Base-by-base conservation (phyloP, 1,139 yeast species). In the Hyphopichia khmerensis region DNA sequence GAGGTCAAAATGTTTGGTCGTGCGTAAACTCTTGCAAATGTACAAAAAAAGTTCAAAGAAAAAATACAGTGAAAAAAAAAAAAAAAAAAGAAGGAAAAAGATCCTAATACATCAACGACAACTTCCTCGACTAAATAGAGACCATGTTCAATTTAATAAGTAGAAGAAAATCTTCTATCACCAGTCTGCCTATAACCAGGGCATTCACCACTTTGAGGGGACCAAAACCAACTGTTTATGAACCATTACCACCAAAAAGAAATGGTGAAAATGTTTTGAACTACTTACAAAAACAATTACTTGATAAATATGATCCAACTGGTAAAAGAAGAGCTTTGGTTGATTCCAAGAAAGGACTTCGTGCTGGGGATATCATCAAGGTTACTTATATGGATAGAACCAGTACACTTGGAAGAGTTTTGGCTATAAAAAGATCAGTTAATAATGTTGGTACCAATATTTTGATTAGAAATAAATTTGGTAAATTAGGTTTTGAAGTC, bases 341-440 rank as follows among this genome's bases (percentile, higher is more conserved):
- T 18, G 71, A 75, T 45, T 68, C 67, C 44, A 48, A 51, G 16
- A 72, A 73, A 43, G 77, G 80, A n/a, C 69, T 89, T 35, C 75
- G 87, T 48, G 78, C 95, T 1, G 97, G 96, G 9, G 97, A 90
- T 60, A 75, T 88, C 34, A 81, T 90, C 35, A 81, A 87, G 51
- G 85, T 90, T 11, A 79, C 84, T 23, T 89, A 87, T 59, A 74
- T 72, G 52, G 87, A 86, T 59, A 75, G 81, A 47, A 78, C 87
- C 48, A 79, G 82, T 43, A 84, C 87, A 45, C 73, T 82, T 24
- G 97, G 97, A 8, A 83, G 84, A 64, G 79, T 88, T 2, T 66
- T 90, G 40, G 90, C 87, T 47, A 75, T 89, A 48, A 87, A 85
- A 59, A 77, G 90, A 60, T 67, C 70, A 21, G 64, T 59, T 26